phyloP scores from a whole-genome alignment of 2,329 filamentous ascomycete species.

The Sclerotinia trifoliorum region DNA sequence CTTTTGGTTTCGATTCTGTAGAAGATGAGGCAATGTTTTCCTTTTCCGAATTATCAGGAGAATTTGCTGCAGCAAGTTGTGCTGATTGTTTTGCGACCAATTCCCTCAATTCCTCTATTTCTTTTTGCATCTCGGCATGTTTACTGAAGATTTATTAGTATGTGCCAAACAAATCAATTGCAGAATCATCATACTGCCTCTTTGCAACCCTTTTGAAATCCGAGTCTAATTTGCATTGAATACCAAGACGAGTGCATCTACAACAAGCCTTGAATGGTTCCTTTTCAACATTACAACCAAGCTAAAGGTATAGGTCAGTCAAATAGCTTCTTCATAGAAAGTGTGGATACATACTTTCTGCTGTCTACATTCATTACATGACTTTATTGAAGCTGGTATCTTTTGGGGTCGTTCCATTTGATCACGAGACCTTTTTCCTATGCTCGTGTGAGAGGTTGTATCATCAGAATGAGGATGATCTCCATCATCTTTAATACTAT shows the following conservation, averaged over 20 bases:
- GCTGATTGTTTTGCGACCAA: constrained; percentile 21
- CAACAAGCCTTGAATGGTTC: constrained; percentile 62
- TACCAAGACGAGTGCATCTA: constrained; percentile 60
- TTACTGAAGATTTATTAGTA: constrained; percentile 44
- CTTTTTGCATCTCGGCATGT: constrained; percentile 62
- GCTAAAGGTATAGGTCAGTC: constrained; percentile 43
- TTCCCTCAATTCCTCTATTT: constrained; percentile 52
- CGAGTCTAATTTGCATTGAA: constrained; percentile 65
- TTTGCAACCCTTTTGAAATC: constrained; percentile 69
- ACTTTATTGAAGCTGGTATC: constrained; percentile 21
- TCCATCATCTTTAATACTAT: constrained; percentile 6
- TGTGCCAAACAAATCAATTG: no score
- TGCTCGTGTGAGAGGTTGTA: constrained; percentile 3
- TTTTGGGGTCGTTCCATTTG: constrained; percentile 16
- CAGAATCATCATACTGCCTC: constrained; percentile 24
- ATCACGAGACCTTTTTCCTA: constrained; percentile 20
- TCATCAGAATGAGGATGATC: constrained; percentile 19
- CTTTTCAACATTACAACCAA: constrained; percentile 65
- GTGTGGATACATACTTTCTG: constrained; percentile 56
- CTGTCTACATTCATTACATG: constrained; percentile 57
- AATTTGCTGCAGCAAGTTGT: constrained; percentile 40
- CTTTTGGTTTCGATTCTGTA: constrained; percentile 38
- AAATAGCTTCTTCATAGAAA: neutral
- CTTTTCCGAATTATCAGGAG: constrained; percentile 51
- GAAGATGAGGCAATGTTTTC: constrained; percentile 46